A percentile compares a stretch with the other conserved stretches of the same genome.
phyloP scores from a whole-genome alignment of 2,329 filamentous ascomycete genomes.

The Alternaria metachromatica region DNA sequence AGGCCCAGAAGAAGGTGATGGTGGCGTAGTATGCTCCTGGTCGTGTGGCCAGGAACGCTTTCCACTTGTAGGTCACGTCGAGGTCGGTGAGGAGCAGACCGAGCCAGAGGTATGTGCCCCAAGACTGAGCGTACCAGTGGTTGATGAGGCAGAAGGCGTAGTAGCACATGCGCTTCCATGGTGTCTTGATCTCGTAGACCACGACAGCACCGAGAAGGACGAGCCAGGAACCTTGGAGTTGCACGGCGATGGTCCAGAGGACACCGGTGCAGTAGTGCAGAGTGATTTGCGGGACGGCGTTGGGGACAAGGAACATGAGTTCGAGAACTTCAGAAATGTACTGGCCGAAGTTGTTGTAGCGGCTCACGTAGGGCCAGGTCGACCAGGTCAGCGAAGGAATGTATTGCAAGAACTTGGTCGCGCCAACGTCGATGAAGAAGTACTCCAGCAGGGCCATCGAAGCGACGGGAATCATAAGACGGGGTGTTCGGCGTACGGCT shows the following conservation, averaged over 20 bases:
- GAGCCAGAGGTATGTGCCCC: constrained; percentile 56
- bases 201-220: constrained; percentile 53
- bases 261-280: constrained; percentile 59
- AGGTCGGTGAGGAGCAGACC: constrained; percentile 56
- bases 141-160: constrained; percentile 53
- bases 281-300: constrained; percentile 56
- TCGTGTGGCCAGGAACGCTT: constrained; percentile 46
- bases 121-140: constrained; percentile 57
- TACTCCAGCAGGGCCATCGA: constrained; percentile 55
- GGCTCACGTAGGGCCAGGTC: constrained; percentile 55
- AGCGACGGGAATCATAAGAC: constrained; percentile 56
- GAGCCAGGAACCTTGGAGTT: constrained; percentile 57
- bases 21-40: constrained; percentile 49
- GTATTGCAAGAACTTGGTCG: constrained; percentile 53
- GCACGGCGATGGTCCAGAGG: constrained; percentile 59
- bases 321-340: constrained; percentile 56
- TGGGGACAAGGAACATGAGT: constrained; percentile 56
- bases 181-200: constrained; percentile 54
- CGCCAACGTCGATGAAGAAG: constrained; percentile 55
- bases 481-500: constrained; percentile 53
- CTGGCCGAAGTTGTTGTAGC: constrained; percentile 51
- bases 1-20: constrained; percentile 38
- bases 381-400: constrained; percentile 57
- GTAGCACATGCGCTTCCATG: constrained; percentile 56
- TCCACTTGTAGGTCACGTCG: constrained; percentile 56